These are phyloP conservation scores for Dalbergia oliveri DNA, from an alignment of 306 rosid species.

Conservation along the genomic window DNA sequence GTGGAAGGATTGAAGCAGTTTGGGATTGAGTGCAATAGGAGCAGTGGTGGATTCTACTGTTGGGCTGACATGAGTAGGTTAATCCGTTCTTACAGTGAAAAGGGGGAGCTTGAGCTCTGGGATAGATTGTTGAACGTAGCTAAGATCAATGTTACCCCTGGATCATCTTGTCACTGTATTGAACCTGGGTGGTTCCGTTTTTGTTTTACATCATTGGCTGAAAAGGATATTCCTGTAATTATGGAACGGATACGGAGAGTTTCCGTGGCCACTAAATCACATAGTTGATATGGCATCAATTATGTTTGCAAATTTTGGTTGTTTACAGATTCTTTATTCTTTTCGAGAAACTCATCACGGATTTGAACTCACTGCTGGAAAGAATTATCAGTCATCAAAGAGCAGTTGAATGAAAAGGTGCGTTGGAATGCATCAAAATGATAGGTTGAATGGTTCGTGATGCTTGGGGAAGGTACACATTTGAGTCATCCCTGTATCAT, in stretches of 20 bases:
- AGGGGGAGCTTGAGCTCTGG: slow-evolving; percentile 96
- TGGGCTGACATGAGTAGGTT: slow-evolving; percentile 91
- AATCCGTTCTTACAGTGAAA: slow-evolving; percentile 78
- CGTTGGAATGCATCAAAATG: slow-evolving; percentile 20
- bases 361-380: background rate
- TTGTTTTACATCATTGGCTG: slow-evolving; percentile 71
- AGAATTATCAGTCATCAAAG: slow-evolving; percentile 16
- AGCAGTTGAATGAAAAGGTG: slow-evolving; percentile 27
- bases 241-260: slow-evolving; percentile 78
- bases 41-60: slow-evolving; percentile 89
- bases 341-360: background rate
- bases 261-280: slow-evolving; percentile 60
- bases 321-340: slow-evolving; percentile 55
- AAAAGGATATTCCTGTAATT: slow-evolving; percentile 77
- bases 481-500: background rate
- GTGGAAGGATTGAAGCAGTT: slow-evolving; percentile 79
- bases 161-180: slow-evolving; percentile 84
- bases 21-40: slow-evolving; percentile 67
- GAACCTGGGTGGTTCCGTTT: slow-evolving; percentile 95
- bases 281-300: slow-evolving; percentile 50
- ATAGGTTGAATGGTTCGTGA: background rate
- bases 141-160: slow-evolving; percentile 83
- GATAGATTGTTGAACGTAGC: slow-evolving; percentile 80
- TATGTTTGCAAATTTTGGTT: slow-evolving; percentile 29
- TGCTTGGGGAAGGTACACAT: background rate